Conservation (phyloP, 2,329 filamentous ascomycete genomes). For the Colletotrichum graminicola region DNA sequence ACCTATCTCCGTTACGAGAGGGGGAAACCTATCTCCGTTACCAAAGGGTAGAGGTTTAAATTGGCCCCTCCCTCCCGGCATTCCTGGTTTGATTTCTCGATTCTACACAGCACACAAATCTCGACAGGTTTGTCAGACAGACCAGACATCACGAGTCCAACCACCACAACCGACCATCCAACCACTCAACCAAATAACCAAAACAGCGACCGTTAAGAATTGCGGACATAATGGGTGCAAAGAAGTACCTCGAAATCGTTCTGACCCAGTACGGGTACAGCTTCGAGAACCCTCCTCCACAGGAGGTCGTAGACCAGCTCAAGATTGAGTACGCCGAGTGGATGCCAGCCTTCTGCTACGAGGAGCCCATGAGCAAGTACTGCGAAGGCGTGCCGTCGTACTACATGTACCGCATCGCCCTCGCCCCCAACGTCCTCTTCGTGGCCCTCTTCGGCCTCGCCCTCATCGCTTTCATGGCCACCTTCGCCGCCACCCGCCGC, state of each 20-base stretch:
- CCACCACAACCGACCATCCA: neutral
- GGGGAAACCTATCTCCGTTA: neutral
- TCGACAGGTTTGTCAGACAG: neutral
- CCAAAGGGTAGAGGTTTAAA: neutral
- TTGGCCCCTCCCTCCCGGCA: neutral
- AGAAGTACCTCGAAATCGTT: neutral
- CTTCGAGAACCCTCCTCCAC: slow-evolving; percentile 9
- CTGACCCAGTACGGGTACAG: neutral
- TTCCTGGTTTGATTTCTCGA: neutral
- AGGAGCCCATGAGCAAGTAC: slow-evolving; percentile 45
- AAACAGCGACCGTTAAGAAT: neutral
- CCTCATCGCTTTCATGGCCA: slow-evolving; percentile 55
- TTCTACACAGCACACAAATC: too few relatives aligned
- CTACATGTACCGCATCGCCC: slow-evolving; percentile 66
- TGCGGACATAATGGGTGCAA: neutral
- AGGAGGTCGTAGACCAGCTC: neutral
- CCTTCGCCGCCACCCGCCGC: slow-evolving; percentile 58
- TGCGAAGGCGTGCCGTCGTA: slow-evolving; percentile 53
- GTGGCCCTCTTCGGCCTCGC: slow-evolving; percentile 63
- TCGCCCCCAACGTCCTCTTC: slow-evolving; percentile 66
- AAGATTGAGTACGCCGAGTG: neutral
- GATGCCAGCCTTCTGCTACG: slow-evolving; percentile 45
- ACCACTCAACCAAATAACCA: neutral
- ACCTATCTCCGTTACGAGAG: neutral
- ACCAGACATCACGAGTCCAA: neutral